A percentile compares a stretch with the other conserved stretches of the same genome.
Conservation (phyloP, 2,329 filamentous ascomycete genomes). For the Tolypocladium guangdongense region DNA sequence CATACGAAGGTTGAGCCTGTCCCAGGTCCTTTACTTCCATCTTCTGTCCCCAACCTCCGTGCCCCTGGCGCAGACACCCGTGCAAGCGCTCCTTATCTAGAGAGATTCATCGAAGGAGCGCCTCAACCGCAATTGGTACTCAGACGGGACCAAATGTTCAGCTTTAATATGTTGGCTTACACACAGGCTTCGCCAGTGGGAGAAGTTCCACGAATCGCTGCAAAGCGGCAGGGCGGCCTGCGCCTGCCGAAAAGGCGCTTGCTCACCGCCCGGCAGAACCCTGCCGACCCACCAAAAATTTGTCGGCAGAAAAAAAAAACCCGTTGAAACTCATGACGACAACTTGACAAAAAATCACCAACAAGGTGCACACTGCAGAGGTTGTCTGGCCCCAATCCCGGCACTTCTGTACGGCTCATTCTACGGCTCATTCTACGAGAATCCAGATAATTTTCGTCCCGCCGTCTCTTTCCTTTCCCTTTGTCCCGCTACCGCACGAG, state of each 20-base stretch:
- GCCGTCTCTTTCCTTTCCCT: neutral
- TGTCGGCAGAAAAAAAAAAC: neutral
- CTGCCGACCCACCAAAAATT: neutral
- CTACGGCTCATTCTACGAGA: neutral
- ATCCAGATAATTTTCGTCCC: neutral
- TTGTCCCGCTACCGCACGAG: neutral
- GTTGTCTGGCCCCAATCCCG: neutral
- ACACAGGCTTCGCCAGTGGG: neutral
- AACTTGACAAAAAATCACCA: neutral
- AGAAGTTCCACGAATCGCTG: neutral
- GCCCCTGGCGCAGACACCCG: neutral
- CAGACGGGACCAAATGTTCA: neutral
- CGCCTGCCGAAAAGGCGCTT: neutral
- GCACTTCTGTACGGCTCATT: neutral
- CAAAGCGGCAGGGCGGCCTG: neutral
- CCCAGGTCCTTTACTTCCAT: too few relatives aligned
- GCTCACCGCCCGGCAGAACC: neutral
- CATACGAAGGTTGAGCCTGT: too few relatives aligned
- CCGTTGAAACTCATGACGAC: neutral
- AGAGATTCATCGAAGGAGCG: neutral
- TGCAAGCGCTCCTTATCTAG: neutral
- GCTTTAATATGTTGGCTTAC: neutral
- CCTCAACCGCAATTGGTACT: neutral
- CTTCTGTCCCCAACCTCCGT: too few relatives aligned
- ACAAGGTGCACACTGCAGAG: neutral